phyloP scores from a whole-genome alignment of 2,329 filamentous ascomycete species.

The Colletotrichum lupini region DNA sequence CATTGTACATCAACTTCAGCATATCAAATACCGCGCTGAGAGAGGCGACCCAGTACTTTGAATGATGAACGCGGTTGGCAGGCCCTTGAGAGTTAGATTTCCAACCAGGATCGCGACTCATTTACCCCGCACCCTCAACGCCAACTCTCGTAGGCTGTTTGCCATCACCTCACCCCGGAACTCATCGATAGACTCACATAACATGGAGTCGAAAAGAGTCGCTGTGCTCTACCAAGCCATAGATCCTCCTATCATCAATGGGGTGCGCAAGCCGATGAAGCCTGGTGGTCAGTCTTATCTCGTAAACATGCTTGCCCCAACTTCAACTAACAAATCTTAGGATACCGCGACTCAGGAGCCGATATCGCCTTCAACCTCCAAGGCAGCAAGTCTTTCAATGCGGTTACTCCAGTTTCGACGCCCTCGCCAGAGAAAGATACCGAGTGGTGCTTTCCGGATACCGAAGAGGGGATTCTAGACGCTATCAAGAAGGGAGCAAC shows the following conservation, averaged over 20 bases:
- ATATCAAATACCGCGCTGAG: too few species aligned
- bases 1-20: neutral
- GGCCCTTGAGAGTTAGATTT: too few species aligned
- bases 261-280: conserved; percentile 59
- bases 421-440: conserved; percentile 45
- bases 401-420: conserved; percentile 44
- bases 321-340: conserved; percentile 39
- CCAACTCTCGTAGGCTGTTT: too few species aligned
- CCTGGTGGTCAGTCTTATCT: conserved; percentile 50
- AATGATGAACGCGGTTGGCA: neutral
- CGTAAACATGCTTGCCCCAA: too few species aligned
- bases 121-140: too few species aligned
- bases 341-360: conserved; percentile 59
- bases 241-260: conserved; percentile 58
- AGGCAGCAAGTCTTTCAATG: conserved; percentile 40
- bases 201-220: conserved; percentile 38
- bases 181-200: neutral
- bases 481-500: conserved; percentile 54
- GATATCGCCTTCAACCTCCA: conserved; percentile 57
- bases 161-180: neutral
- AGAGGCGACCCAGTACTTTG: too few species aligned
- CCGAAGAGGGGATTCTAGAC: conserved; percentile 51
- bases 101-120: neutral
- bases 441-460: conserved; percentile 57
- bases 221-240: conserved; percentile 60